Evolutionary conservation across 2,329 filamentous ascomycete genomes (phyloP).

Genomic region (Alternaria sp.): DNA sequence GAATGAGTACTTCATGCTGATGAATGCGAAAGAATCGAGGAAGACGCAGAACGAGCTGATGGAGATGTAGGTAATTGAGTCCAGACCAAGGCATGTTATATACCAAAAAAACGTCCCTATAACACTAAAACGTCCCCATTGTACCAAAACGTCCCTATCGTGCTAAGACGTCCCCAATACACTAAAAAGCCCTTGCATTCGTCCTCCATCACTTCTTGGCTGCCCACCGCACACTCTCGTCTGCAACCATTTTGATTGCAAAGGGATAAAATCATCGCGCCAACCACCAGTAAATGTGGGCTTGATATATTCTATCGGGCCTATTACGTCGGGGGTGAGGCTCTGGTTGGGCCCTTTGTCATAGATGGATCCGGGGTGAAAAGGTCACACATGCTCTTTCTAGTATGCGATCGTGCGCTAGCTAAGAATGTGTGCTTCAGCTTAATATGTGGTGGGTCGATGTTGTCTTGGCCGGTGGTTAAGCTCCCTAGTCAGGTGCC

Average conservation of each 20-base stretch:
- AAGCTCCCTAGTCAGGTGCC: neutral
- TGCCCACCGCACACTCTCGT: neutral
- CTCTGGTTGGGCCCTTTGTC: neutral
- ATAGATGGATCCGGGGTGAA: neutral
- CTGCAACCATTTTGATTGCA: neutral
- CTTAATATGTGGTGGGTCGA: neutral
- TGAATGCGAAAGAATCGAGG: neutral
- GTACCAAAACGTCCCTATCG: neutral
- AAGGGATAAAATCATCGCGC: neutral
- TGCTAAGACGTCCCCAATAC: neutral
- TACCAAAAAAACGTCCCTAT: neutral
- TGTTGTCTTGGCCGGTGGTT: neutral
- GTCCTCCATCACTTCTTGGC: neutral
- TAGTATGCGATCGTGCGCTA: neutral
- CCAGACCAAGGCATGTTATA: neutral
- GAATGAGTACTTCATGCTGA: conserved; percentile 6
- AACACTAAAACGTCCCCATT: neutral
- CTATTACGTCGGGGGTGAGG: neutral
- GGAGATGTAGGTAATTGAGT: neutral
- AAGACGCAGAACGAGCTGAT: neutral
- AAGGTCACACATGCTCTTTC: neutral
- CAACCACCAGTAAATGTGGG: neutral
- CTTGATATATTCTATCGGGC: neutral
- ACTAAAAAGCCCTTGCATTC: neutral
- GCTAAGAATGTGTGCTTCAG: neutral